Evolutionary conservation across 2,329 filamentous ascomycete species (phyloP), one percentile per base, ranked within the genome.

Genomic region (Pseudogymnoascus verrucosus): DNA sequence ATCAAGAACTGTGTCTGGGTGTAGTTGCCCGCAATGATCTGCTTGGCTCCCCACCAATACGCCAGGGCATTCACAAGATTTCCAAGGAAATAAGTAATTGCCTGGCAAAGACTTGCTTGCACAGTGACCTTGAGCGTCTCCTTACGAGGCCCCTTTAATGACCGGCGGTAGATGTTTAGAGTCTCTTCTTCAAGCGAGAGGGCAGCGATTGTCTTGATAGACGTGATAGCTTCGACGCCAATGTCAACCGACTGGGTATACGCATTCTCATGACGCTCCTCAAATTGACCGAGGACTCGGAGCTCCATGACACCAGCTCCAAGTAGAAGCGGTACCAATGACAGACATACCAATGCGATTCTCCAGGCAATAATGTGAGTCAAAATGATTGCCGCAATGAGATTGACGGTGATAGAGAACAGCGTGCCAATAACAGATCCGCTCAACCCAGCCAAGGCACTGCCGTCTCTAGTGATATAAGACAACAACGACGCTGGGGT

Each of bases 21-120:
- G 68, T 88, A 88, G 64, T 83, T 77, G 3, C 89, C 88, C 40
- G 80, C 79, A 62, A 87, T 82, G 65, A 92, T 89, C 64, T 87
- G 84, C 68, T 84, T 87, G 0, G 88, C 82, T 4, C 89, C 89
- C 88, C 89, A 92, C 87, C 88, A 92, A 74, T 91, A 91, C 1
- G 88, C 86, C 62, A 93, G 82, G 0, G 88, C 88, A 70, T 91
- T 89, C 23, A 90, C 83, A 51, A 89, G 78, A 69, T 87, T 89
- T 19, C 85, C 83, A 8, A 82, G 77, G 67, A 80, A 82, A 71
- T 85, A 83, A 14, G 84, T 79, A 16, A 86, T 76, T 6, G 85
- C 83, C 6, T 86, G 79, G 79, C 82, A 88, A 23, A 86, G 73
- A 70, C 84, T 86, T 40, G 81, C 80, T 67, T 78, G 78, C 70